Evolutionary conservation across 441 rosid species (phyloP).

Genomic region (Adansonia grandidieri): DNA sequence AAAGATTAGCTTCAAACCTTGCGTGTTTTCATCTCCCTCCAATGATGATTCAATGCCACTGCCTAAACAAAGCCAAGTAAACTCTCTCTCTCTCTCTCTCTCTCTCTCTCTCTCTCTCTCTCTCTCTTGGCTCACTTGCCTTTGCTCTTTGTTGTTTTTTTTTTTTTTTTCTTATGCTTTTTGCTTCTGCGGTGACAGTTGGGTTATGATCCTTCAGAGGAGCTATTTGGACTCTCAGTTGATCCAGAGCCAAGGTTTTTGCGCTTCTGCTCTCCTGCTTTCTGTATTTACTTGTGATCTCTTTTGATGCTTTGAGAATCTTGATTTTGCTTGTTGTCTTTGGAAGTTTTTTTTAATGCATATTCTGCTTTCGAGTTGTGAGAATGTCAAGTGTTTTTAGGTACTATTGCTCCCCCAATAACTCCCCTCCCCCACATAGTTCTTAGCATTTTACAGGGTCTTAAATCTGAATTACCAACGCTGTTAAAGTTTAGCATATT

Average conservation of each 20-base stretch:
- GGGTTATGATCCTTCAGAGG: slow-evolving; percentile 88
- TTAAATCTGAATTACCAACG: not conserved
- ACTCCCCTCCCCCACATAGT: not conserved
- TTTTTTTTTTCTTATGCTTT: not conserved
- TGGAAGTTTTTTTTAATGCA: not conserved
- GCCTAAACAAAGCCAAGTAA: slow-evolving; percentile 52
- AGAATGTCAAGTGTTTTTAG: not conserved
- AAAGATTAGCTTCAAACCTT: slow-evolving; percentile 40
- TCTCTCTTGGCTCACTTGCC: not conserved
- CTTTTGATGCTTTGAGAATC: not conserved
- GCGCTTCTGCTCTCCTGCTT: not conserved
- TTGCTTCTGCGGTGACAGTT: slow-evolving; percentile 39
- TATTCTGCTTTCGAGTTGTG: not conserved
- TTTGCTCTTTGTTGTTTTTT: slow-evolving; percentile 16
- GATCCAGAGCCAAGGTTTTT: slow-evolving; percentile 63
- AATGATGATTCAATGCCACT: slow-evolving; percentile 43
- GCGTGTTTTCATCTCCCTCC: slow-evolving; percentile 46
- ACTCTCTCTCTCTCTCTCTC: slow-evolving; percentile 12
- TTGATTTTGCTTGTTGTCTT: not conserved
- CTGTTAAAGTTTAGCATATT: not conserved
- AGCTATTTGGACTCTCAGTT: slow-evolving; percentile 62
- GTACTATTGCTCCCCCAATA: not conserved
- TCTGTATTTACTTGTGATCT: not conserved
- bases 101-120: not conserved
- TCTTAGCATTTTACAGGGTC: not conserved